Evolutionary conservation across 345 rosid genomes (phyloP).

Genomic region (Syzygium grande): DNA sequence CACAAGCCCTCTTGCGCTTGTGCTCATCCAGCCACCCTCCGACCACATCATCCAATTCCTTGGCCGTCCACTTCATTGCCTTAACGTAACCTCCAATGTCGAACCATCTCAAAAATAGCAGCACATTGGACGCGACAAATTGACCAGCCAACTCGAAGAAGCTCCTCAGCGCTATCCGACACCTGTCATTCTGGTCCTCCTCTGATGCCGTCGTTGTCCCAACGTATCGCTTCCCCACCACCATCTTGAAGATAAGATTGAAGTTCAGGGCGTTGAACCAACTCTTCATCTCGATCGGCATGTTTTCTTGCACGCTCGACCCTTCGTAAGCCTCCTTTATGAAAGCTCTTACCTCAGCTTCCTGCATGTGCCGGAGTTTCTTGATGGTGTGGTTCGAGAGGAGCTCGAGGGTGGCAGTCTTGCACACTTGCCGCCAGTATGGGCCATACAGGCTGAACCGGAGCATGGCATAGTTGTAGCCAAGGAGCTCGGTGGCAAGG

Average conservation of each 20-base stretch:
- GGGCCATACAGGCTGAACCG: constrained; percentile 56
- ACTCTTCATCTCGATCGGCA: constrained; percentile 18
- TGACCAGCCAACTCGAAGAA: constrained; percentile 41
- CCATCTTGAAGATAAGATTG: constrained; percentile 13
- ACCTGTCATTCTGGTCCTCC: constrained; percentile 19
- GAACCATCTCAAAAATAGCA: constrained; percentile 48
- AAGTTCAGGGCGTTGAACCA: constrained; percentile 17
- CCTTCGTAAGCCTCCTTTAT: constrained; percentile 20
- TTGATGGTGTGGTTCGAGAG: constrained; percentile 50
- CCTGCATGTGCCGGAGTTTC: constrained; percentile 29
- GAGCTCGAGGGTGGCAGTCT: constrained; percentile 46
- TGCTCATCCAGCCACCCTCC: constrained; percentile 35
- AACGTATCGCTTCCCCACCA: constrained; percentile 5
- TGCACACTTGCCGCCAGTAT: constrained; percentile 62
- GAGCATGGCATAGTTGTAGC: constrained; percentile 54
- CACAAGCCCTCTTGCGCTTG: constrained; percentile 16
- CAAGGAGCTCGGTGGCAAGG: constrained; percentile 42
- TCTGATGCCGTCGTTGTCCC: neutral
- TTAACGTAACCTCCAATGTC: constrained; percentile 45
- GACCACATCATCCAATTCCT: constrained; percentile 25
- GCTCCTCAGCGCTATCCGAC: constrained; percentile 21
- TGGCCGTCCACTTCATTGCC: constrained; percentile 55
- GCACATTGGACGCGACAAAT: constrained; percentile 47
- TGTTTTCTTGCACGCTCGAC: constrained; percentile 6
- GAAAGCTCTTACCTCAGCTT: constrained; percentile 17